These are phyloP conservation scores for Xerocomus minutiporus DNA, from an alignment of 1,284 basidiomycete genomes.

Conservation along the genomic window DNA sequence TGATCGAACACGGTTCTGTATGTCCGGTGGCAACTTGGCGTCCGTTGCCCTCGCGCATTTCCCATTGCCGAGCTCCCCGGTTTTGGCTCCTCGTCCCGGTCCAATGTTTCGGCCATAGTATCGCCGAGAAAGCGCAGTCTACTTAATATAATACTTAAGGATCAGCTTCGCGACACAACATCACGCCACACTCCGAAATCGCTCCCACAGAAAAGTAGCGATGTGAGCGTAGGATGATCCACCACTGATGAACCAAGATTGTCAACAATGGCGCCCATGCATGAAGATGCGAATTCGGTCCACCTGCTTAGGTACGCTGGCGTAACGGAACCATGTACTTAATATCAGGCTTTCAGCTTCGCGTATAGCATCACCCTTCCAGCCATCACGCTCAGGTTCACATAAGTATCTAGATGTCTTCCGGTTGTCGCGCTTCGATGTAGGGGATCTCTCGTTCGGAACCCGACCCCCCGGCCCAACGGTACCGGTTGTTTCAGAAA, in stretches of 20 bases:
- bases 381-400: neutral
- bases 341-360: neutral
- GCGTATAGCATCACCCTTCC: neutral
- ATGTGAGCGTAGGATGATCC: conserved; percentile 14
- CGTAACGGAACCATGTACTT: neutral
- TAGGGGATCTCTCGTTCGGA: neutral
- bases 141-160: neutral
- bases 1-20: conserved; percentile 3
- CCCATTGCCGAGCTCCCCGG: conserved; percentile 16
- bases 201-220: neutral
- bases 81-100: neutral
- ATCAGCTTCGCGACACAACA: neutral
- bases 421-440: neutral
- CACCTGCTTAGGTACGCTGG: neutral
- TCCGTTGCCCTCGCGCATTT: conserved; percentile 16
- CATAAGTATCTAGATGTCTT: neutral
- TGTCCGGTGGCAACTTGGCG: conserved; percentile 15
- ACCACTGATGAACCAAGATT: conserved; percentile 16
- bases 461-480: neutral
- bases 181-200: neutral
- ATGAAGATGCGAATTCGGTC: neutral
- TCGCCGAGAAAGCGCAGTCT: conserved; percentile 2
- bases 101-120: neutral
- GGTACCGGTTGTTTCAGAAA: neutral
- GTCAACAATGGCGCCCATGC: conserved; percentile 1